Conservation (phyloP, 768 basidiomycete genomes). For the Lentinus tigrinus region DNA sequence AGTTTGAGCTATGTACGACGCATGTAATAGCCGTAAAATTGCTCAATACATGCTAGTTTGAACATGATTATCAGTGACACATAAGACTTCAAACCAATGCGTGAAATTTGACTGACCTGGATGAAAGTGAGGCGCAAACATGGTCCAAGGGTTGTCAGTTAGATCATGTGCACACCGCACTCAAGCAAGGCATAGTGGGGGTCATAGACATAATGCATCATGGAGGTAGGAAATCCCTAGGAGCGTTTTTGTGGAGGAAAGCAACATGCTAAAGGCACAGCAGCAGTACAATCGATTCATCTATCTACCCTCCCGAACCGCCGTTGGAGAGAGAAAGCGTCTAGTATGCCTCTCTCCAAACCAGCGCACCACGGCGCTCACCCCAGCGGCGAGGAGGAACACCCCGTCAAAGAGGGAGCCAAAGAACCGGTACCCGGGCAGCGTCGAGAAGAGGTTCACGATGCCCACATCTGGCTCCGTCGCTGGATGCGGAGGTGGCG, state of each 20-base stretch:
- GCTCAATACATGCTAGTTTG: too few species aligned
- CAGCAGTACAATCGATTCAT: slow-evolving; percentile 15
- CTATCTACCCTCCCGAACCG: slow-evolving; percentile 10
- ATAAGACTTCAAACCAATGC: too few species aligned
- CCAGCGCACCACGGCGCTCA: slow-evolving; percentile 55
- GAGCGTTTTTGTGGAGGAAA: slow-evolving; percentile 12
- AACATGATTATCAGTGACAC: too few species aligned
- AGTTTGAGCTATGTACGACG: too few species aligned
- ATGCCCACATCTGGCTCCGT: slow-evolving; percentile 15
- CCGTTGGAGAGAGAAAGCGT: slow-evolving; percentile 6
- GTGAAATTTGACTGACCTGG: too few species aligned
- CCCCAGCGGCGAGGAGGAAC: slow-evolving; percentile 59
- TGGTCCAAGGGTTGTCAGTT: too few species aligned
- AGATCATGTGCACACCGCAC: background rate
- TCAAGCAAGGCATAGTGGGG: background rate
- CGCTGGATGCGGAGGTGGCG: slow-evolving; percentile 38
- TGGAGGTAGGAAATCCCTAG: slow-evolving; percentile 11
- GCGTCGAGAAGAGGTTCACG: slow-evolving; percentile 64
- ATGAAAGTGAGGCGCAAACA: too few species aligned
- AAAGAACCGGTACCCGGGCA: slow-evolving; percentile 74
- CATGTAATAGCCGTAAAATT: too few species aligned
- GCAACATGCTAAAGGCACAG: slow-evolving; percentile 13
- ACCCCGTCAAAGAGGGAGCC: slow-evolving; percentile 73
- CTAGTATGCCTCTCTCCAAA: slow-evolving; percentile 58
- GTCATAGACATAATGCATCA: slow-evolving; percentile 12